A percentile compares a stretch with the other conserved stretches of the same genome.
These are phyloP conservation scores for Phytophthora sp. DNA, from an alignment of 352 stramenopile genomes.

Conservation along the genomic window DNA sequence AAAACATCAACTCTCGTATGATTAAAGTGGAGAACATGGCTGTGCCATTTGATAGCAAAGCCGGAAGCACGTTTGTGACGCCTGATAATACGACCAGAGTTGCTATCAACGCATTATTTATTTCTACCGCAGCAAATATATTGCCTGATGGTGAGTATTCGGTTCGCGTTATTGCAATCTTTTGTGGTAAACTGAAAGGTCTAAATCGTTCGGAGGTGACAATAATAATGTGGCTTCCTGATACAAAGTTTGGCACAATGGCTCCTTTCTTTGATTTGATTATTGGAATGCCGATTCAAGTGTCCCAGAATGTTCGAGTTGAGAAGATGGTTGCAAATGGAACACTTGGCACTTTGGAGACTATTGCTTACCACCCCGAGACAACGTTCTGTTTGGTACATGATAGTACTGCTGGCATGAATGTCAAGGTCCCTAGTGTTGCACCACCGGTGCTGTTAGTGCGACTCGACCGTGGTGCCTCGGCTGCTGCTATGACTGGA, in stretches of 20 bases:
- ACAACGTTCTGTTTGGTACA: background rate
- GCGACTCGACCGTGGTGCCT: no score
- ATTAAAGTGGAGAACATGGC: background rate
- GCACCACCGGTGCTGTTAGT: no score
- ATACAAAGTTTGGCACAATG: background rate
- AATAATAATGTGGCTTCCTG: background rate
- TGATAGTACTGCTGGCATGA: background rate
- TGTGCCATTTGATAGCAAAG: no score
- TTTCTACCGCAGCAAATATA: background rate
- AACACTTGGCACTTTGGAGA: background rate
- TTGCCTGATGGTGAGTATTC: background rate
- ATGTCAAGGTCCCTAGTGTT: background rate
- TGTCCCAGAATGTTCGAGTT: background rate
- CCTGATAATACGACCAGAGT: slow-evolving; percentile 3
- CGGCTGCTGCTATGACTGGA: background rate
- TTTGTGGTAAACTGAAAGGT: background rate
- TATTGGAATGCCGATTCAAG: background rate
- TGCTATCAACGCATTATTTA: background rate
- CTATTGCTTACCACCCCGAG: background rate
- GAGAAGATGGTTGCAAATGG: background rate
- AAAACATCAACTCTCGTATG: slow-evolving; percentile 21
- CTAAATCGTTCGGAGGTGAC: background rate
- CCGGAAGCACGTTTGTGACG: background rate
- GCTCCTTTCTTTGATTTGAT: background rate
- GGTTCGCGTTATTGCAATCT: no score